Conservation (phyloP, 441 rosid genomes). For the Mallotus japonicus region DNA sequence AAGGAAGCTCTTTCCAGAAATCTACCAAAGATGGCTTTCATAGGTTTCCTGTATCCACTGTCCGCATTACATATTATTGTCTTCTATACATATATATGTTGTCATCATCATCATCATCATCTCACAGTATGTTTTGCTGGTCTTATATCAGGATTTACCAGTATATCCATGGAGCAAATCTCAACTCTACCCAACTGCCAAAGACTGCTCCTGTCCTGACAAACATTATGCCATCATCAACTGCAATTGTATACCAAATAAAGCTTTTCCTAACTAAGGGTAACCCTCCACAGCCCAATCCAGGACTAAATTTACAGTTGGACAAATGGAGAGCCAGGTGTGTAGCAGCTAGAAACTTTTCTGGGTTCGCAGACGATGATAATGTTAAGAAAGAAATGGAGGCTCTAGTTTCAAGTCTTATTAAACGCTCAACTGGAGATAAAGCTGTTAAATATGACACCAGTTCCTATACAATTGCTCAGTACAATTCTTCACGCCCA, state of each 20-base stretch:
- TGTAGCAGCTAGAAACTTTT: slow-evolving; percentile 41
- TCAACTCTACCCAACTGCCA: slow-evolving; percentile 24
- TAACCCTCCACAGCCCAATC: slow-evolving; percentile 36
- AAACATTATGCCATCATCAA: slow-evolving; percentile 23
- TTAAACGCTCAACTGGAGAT: neutral
- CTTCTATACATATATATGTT: neutral
- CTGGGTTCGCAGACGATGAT: slow-evolving; percentile 48
- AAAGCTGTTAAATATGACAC: neutral
- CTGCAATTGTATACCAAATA: slow-evolving; percentile 17
- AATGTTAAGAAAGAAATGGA: slow-evolving; percentile 31
- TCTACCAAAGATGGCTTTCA: slow-evolving; percentile 50
- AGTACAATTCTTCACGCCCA: slow-evolving; percentile 43
- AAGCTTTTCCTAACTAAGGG: slow-evolving; percentile 25
- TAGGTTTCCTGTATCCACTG: slow-evolving; percentile 27
- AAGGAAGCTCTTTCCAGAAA: slow-evolving; percentile 39
- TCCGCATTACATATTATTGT: neutral
- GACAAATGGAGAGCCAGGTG: slow-evolving; percentile 38
- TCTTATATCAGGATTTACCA: slow-evolving; percentile 38
- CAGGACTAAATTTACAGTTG: slow-evolving; percentile 42
- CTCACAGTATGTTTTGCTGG: neutral
- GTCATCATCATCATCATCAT: neutral
- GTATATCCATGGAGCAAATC: slow-evolving; percentile 45
- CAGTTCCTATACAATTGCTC: slow-evolving; percentile 36
- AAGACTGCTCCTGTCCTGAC: slow-evolving; percentile 50
- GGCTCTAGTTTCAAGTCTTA: slow-evolving; percentile 37